Conservation (phyloP, 306 rosid genomes). For the Prunus dulcis region DNA sequence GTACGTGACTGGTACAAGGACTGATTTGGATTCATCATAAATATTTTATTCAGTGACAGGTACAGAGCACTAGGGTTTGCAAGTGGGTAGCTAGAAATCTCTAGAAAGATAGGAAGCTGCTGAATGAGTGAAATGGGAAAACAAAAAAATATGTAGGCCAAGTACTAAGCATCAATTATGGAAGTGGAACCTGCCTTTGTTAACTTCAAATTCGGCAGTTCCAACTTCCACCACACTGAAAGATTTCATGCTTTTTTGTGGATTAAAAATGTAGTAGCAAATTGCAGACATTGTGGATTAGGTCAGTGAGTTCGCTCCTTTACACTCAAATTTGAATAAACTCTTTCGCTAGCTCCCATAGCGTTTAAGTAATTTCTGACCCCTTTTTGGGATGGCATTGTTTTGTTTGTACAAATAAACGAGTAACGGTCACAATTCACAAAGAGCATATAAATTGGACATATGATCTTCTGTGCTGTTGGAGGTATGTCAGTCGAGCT, state of each 20-base stretch:
- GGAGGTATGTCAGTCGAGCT: background rate
- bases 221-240: background rate
- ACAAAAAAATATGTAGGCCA: background rate
- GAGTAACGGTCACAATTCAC: background rate
- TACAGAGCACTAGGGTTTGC: background rate
- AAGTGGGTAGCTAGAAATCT: slow-evolving; percentile 9
- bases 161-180: slow-evolving; percentile 1
- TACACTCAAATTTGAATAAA: too few species aligned
- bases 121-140: slow-evolving; percentile 11
- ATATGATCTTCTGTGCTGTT: background rate
- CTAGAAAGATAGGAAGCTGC: background rate
- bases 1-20: background rate
- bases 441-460: background rate
- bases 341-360: too few species aligned
- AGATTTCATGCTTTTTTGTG: too few species aligned
- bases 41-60: background rate
- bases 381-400: background rate
- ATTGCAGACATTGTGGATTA: too few species aligned
- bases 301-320: too few species aligned
- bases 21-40: background rate
- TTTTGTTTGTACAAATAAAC: too few species aligned
- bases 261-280: too few species aligned
- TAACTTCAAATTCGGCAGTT: background rate
- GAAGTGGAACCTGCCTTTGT: background rate
- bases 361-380: too few species aligned